Percentiles rank a stretch among this genome's conserved stretches.
phyloP scores from a whole-genome alignment of 148 eudicot genomes.

The Oxyria digyna region DNA sequence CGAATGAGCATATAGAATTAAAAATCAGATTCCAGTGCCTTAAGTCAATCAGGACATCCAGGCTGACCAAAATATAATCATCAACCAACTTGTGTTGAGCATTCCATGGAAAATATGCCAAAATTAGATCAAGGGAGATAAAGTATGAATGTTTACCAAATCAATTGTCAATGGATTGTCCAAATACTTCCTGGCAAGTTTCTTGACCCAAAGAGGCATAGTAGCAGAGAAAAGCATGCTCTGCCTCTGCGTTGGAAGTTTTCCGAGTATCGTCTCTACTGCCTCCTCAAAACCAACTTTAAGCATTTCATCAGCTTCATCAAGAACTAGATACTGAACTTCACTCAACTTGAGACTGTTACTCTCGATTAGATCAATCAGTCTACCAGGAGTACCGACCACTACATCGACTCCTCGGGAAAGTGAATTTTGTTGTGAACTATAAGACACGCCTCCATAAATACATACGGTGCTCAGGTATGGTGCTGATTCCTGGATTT shows the following conservation, averaged over 20 bases:
- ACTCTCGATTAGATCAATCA: conserved; percentile 69
- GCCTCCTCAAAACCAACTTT: conserved; percentile 98
- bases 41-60: neutral
- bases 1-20: neutral
- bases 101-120: too few relatives aligned
- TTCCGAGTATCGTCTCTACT: conserved; percentile 69
- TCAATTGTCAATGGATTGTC: conserved; percentile 81
- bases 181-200: conserved; percentile 70
- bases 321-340: conserved; percentile 81
- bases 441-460: conserved; percentile 91
- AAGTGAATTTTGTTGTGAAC: conserved; percentile 59
- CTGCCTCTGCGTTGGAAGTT: conserved; percentile 73
- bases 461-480: conserved; percentile 87
- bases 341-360: conserved; percentile 68
- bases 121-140: neutral
- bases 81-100: too few relatives aligned
- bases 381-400: conserved; percentile 97
- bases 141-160: conserved; percentile 32
- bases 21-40: neutral
- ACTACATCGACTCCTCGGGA: conserved; percentile 93
- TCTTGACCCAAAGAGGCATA: conserved; percentile 93
- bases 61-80: too few relatives aligned
- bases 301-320: conserved; percentile 99
- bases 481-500: conserved; percentile 93
- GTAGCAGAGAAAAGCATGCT: conserved; percentile 99